A percentile compares a stretch with the other conserved stretches of the same genome.
phyloP scores from a whole-genome alignment of 768 basidiomycete genomes.

The Trametes sanguinea region DNA sequence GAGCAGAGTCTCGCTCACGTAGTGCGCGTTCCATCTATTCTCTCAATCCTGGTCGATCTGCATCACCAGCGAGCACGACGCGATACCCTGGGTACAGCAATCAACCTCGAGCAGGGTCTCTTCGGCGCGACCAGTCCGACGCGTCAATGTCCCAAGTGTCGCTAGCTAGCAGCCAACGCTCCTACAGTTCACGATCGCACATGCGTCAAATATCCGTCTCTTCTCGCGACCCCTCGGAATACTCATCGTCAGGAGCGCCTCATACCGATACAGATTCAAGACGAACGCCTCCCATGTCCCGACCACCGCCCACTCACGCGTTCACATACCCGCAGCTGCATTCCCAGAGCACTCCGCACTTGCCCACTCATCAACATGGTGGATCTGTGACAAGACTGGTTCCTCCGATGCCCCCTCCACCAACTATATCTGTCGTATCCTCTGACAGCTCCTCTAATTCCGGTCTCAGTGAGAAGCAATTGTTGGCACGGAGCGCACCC shows the following conservation, averaged over 20 bases:
- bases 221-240: conserved; percentile 18
- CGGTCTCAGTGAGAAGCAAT: conserved; percentile 23
- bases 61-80: conserved; percentile 13
- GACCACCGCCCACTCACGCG: conserved; percentile 17
- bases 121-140: conserved; percentile 22
- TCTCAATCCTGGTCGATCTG: conserved; percentile 13
- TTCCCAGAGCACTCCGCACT: conserved; percentile 19
- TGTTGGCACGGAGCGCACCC: conserved; percentile 38
- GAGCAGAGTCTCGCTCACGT: conserved; percentile 26
- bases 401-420: conserved; percentile 15
- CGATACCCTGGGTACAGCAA: conserved; percentile 6
- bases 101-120: conserved; percentile 3
- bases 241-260: conserved; percentile 3
- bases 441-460: conserved; percentile 21
- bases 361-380: conserved; percentile 10
- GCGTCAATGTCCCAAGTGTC: conserved; percentile 26
- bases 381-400: conserved; percentile 12
- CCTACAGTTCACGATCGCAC: conserved; percentile 17
- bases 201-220: conserved; percentile 16
- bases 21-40: conserved; percentile 27
- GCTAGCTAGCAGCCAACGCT: conserved; percentile 16
- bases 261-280: conserved; percentile 5
- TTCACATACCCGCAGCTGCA: conserved; percentile 19
- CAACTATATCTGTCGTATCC: conserved; percentile 16
- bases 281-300: conserved; percentile 5